Evolutionary conservation across 805 yeast species (phyloP), one percentile per base, ranked within the genome.

Genomic region (Zygotorulaspora florentina): DNA sequence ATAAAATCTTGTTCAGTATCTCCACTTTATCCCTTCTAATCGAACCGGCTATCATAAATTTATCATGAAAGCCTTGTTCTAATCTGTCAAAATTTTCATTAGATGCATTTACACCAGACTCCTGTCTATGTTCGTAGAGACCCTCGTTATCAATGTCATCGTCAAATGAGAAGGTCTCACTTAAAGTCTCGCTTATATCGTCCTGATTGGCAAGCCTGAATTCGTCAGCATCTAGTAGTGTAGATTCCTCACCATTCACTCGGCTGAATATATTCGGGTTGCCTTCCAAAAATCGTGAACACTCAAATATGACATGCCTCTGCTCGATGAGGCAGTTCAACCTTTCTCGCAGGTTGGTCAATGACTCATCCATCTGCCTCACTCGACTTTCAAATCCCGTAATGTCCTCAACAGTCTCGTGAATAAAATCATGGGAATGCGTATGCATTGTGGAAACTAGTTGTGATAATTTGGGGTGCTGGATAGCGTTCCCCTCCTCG

Each of bases 1-100:
- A 93, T 39, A 89, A 69, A 46, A 93, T 87, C 57, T 81, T 85
- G 62, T 89, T 89, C 51, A 93, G 71, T 1, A 83, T 73, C 12
- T 75, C 78, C 23, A 88, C 74, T 59, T 85, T 85, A 9, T 73
- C 78, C 57, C 93, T 76, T 36, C 81, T 75, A 38, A 93, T 82
- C 11, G 91, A 90, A 42, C 98, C 99, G 8, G 93, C 79, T 28
- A 70, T 50, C 60, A 65, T 60, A 23, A 54, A 62, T 36, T 54
- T 60, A 30, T 58, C 58, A 30, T 65, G 67, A 34, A 59, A 51
- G 11, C 71, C 72, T 40, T 67, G 70, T 47, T 69, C 74, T 34
- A 69, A 55, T 25, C 71, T 62, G 41, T 69, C 67, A 7, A 68
- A 65, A 27, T 69, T 70, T 35, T 63, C 59, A 40, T 57, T 40